Base-by-base conservation (phyloP, 164 flowering plant species). In the Paratinospora sagittata region DNA sequence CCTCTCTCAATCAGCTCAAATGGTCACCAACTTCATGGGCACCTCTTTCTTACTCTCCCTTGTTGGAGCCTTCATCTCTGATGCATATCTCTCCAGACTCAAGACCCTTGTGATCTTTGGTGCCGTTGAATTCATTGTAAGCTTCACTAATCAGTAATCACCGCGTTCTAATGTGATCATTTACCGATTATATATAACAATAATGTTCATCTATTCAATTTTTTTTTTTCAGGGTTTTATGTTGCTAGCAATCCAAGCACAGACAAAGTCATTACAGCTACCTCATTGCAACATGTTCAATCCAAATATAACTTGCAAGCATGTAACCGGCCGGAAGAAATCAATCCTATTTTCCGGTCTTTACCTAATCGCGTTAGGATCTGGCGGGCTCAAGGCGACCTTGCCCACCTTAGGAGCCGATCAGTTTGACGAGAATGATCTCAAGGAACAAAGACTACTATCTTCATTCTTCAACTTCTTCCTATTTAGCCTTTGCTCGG, bases 381-480 rank as follows among this genome's bases (percentile, higher is more conserved):
- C 79, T 0, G 86, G 86, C 0, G 80, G 84, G 33, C 70, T 83
- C 4, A 81, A 81, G 62, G 81, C 81, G 6, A 69, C 78, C 10
- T 45, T 81, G 27, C 78, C 82, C 6, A 37, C 81, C 1, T 74
- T 77, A 36, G 84, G 86, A 6, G 84, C 82, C 8, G 84, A 83
- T 43, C 85, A 83, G 61, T 77, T 81, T 24, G 77, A 77, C 37
- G 78, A 80, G 37, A 19, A 49, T 33, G 77, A 79, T 55, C 72
- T 70, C 3, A 64, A 47, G 13, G 81, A 82, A 14, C 33, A 75
- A 34, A 74, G 67, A 34, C 73, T 68, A 30, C 66, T 76, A 11
- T 78, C 82, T 2, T 69, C 82, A 14, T 81, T 77, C 74, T 83
- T 83, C 78, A 83, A 83, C 57, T 79, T 64, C 65, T 80, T 74